phyloP scores from a whole-genome alignment of 2,329 filamentous ascomycete species.

The Alternaria triticimaculans region DNA sequence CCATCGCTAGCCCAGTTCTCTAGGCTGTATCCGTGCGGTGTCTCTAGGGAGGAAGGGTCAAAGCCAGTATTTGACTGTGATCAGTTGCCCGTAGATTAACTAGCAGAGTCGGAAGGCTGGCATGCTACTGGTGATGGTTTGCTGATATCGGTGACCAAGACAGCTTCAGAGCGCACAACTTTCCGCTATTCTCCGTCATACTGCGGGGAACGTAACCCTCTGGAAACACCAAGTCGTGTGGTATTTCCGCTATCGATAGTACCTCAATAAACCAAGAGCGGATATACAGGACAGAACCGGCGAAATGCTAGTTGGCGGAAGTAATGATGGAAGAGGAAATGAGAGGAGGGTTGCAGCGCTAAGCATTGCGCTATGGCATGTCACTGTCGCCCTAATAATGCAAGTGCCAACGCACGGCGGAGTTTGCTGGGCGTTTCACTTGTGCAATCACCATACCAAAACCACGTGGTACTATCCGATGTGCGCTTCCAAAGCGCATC shows the following conservation, averaged over 20 bases:
- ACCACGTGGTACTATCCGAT: background rate
- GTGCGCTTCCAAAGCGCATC: background rate
- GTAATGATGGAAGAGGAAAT: conserved; percentile 9
- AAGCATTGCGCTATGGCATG: conserved; percentile 18
- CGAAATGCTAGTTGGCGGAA: conserved; percentile 19
- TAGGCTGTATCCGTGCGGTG: background rate
- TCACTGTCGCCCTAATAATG: conserved; percentile 1
- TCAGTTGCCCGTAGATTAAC: background rate
- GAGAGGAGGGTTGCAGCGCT: conserved; percentile 5
- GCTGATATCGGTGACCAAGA: background rate
- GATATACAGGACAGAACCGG: conserved; percentile 2
- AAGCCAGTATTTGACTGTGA: background rate
- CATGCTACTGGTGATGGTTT: background rate
- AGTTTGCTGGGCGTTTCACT: conserved; percentile 20
- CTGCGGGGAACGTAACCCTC: background rate
- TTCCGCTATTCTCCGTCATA: background rate
- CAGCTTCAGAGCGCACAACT: background rate
- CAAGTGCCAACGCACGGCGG: conserved; percentile 6
- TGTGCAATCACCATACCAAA: conserved; percentile 3
- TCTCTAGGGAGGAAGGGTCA: background rate
- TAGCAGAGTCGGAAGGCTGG: background rate
- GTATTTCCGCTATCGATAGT: background rate
- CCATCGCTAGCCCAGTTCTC: background rate
- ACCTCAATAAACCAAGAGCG: background rate
- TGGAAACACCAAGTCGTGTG: background rate